Conservation (phyloP, 192 early-diverging fungal species). For the Helicostylum pulchrum region DNA sequence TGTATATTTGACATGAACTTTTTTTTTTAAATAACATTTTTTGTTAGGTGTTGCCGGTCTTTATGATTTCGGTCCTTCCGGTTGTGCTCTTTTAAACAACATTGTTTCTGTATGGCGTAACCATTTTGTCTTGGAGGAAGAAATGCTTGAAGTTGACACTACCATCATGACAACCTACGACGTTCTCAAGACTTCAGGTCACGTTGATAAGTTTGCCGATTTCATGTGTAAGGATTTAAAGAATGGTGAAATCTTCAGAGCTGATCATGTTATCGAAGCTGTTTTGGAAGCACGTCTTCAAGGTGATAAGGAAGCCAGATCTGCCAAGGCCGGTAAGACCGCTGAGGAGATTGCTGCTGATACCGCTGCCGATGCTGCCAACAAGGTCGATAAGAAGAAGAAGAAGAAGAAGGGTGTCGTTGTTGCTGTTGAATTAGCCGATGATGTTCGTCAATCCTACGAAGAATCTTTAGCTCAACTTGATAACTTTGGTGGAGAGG, state of each 20-base stretch:
- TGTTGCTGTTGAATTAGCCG: constrained; percentile 60
- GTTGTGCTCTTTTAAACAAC: constrained; percentile 89
- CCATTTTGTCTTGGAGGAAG: constrained; percentile 98
- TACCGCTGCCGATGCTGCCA: constrained; percentile 27
- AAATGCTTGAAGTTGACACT: constrained; percentile 99
- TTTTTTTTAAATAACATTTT: background rate
- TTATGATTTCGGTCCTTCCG: constrained; percentile 96
- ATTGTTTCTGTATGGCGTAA: constrained; percentile 87
- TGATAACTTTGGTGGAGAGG: constrained; percentile 91
- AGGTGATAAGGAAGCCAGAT: constrained; percentile 71
- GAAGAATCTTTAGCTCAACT: constrained; percentile 87
- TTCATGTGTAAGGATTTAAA: constrained; percentile 96
- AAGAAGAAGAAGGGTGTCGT: constrained; percentile 67
- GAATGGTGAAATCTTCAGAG: constrained; percentile 92
- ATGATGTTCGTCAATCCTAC: constrained; percentile 64
- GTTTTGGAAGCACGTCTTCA: constrained; percentile 90
- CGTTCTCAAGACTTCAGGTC: constrained; percentile 97
- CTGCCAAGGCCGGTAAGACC: constrained; percentile 41
- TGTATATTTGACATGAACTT: constrained; percentile 4
- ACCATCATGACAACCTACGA: constrained; percentile 95
- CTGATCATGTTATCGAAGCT: constrained; percentile 95
- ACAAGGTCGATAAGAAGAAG: constrained; percentile 64
- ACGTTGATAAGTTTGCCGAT: constrained; percentile 98
- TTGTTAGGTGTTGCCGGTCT: constrained; percentile 85
- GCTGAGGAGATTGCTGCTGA: constrained; percentile 15